These are phyloP conservation scores for Carex kokanica DNA, from an alignment of 176 grass and related monocot species.

Conservation along the genomic window DNA sequence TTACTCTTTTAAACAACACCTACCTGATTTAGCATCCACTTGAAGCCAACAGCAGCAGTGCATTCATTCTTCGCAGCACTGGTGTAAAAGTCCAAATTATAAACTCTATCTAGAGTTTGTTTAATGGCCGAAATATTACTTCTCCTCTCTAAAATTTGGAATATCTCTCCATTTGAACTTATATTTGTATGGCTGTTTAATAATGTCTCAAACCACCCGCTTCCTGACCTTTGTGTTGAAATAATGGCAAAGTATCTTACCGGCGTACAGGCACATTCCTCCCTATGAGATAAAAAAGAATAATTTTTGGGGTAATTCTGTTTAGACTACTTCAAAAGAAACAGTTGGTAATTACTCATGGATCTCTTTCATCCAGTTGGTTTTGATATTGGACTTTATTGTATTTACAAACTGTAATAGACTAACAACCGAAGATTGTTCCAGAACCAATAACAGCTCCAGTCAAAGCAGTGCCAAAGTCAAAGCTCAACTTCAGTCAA, in stretches of 20 bases:
- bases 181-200: conserved; percentile 87
- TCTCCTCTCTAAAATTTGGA: conserved; percentile 75
- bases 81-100: conserved; percentile 85
- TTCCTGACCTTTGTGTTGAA: conserved; percentile 80
- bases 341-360: not conserved
- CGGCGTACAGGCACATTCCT: conserved; percentile 67
- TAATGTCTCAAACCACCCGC: conserved; percentile 95
- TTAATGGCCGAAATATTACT: conserved; percentile 64
- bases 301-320: conserved; percentile 25
- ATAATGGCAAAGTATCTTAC: conserved; percentile 82
- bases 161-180: conserved; percentile 94
- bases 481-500: too few relatives aligned
- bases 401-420: too few relatives aligned
- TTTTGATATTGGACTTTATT: conserved; percentile 1
- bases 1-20: not conserved
- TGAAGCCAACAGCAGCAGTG: conserved; percentile 79
- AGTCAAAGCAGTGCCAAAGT: too few relatives aligned
- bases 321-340: not conserved
- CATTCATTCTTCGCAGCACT: conserved; percentile 94
- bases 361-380: not conserved
- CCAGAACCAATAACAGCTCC: too few relatives aligned
- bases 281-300: conserved; percentile 41
- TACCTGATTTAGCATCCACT: conserved; percentile 99
- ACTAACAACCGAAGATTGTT: too few relatives aligned
- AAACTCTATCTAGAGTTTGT: conserved; percentile 74